Evolutionary conservation across 2,329 filamentous ascomycete genomes (phyloP).

Genomic region (Fusarium buxicola): DNA sequence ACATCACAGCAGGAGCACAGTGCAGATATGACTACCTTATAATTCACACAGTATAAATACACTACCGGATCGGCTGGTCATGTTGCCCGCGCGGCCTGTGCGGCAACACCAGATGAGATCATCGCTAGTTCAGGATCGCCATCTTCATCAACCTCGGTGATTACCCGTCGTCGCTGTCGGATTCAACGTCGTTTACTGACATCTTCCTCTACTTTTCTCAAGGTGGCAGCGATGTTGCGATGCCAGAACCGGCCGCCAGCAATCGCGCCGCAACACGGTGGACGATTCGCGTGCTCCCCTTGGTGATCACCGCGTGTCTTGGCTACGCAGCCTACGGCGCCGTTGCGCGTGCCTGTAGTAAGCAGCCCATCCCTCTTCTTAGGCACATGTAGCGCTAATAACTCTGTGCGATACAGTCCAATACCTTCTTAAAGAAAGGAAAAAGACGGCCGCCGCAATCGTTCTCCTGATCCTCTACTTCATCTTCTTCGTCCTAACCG

Average conservation of each 20-base stretch:
- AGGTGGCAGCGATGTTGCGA: slow-evolving; percentile 47
- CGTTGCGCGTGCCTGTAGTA: slow-evolving; percentile 75
- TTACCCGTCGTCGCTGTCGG: background rate
- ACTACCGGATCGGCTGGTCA: slow-evolving; percentile 7
- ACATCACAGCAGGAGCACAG: too few species aligned
- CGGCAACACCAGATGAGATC: slow-evolving; percentile 26
- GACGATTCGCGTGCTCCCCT: slow-evolving; percentile 71
- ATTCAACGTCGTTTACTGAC: background rate
- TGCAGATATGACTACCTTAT: too few species aligned
- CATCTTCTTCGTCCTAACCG: slow-evolving; percentile 74
- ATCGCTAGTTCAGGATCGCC: slow-evolving; percentile 13
- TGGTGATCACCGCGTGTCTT: slow-evolving; percentile 73
- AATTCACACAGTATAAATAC: background rate
- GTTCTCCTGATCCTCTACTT: slow-evolving; percentile 80
- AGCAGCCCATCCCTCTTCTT: slow-evolving; percentile 47
- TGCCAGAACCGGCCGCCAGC: slow-evolving; percentile 46
- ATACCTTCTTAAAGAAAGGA: slow-evolving; percentile 70
- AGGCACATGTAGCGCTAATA: slow-evolving; percentile 2
- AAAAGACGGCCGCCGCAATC: slow-evolving; percentile 68
- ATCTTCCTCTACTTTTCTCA: slow-evolving; percentile 11
- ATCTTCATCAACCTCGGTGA: background rate
- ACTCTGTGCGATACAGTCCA: slow-evolving; percentile 61
- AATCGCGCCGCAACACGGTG: slow-evolving; percentile 49
- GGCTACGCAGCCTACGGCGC: slow-evolving; percentile 79
- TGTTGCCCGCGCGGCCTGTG: slow-evolving; percentile 2